A percentile compares a stretch with the other conserved stretches of the same genome.
These are phyloP conservation scores for Populus nigra DNA, from an alignment of 345 rosid species.

Conservation along the genomic window DNA sequence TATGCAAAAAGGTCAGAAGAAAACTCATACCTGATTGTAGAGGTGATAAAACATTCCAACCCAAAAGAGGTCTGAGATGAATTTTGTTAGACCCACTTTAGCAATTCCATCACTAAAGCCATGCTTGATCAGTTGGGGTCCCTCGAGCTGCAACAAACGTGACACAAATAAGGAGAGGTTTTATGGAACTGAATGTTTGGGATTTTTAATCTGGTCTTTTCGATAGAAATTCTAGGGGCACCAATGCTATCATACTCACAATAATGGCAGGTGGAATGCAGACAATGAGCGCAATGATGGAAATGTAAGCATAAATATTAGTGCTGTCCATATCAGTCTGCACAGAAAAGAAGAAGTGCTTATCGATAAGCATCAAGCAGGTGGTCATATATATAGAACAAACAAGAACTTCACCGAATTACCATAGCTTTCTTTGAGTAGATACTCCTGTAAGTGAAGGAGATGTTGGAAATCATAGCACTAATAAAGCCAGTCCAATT, in stretches of 20 bases:
- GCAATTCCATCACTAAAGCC: conserved; percentile 80
- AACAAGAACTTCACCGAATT: conserved; percentile 14
- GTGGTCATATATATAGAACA: neutral
- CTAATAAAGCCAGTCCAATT: conserved; percentile 96
- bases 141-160: conserved; percentile 59
- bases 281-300: conserved; percentile 85
- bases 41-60: conserved; percentile 99
- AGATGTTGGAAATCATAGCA: conserved; percentile 94
- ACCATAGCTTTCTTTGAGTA: conserved; percentile 99
- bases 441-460: conserved; percentile 93
- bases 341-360: conserved; percentile 10
- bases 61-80: conserved; percentile 91
- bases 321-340: conserved; percentile 99
- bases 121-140: conserved; percentile 72
- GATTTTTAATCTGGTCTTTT: neutral
- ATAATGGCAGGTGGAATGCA: conserved; percentile 91
- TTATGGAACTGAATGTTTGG: neutral
- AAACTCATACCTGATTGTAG: conserved; percentile 72
- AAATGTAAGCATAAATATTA: conserved; percentile 87
- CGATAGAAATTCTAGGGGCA: neutral
- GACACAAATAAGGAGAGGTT: neutral
- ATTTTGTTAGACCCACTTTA: conserved; percentile 85
- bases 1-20: neutral
- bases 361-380: neutral
- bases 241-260: conserved; percentile 42